Evolutionary conservation across 768 basidiomycete genomes (phyloP).

Genomic region (Solioccasus polychromus): DNA sequence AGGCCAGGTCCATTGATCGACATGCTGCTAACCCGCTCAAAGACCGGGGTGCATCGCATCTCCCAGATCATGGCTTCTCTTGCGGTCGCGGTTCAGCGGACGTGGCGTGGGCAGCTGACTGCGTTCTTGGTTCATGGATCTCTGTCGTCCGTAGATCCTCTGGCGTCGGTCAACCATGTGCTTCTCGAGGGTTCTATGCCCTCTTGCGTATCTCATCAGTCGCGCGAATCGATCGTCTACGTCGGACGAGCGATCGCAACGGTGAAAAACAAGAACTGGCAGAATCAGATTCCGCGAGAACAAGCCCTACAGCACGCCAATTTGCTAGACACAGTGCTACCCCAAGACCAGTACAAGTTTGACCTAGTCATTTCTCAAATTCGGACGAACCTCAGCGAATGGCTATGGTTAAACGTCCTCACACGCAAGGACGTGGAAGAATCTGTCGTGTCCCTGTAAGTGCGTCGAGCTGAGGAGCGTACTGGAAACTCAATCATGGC

Average conservation of each 20-base stretch:
- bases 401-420: slow-evolving; percentile 89
- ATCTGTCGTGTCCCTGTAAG: slow-evolving; percentile 82
- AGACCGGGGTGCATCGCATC: slow-evolving; percentile 77
- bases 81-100: slow-evolving; percentile 71
- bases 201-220: slow-evolving; percentile 66
- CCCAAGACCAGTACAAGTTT: slow-evolving; percentile 74
- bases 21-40: slow-evolving; percentile 65
- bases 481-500: slow-evolving; percentile 3
- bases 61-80: slow-evolving; percentile 68
- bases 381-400: slow-evolving; percentile 82
- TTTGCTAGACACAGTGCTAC: slow-evolving; percentile 63
- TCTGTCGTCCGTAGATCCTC: slow-evolving; percentile 56
- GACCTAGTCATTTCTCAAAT: slow-evolving; percentile 73
- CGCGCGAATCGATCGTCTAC: slow-evolving; percentile 80
- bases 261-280: slow-evolving; percentile 75
- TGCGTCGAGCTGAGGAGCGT: slow-evolving; percentile 5
- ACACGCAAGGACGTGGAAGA: slow-evolving; percentile 81
- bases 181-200: slow-evolving; percentile 71
- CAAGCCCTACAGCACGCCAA: slow-evolving; percentile 64
- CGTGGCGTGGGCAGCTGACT: slow-evolving; percentile 82
- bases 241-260: slow-evolving; percentile 86
- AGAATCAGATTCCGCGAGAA: slow-evolving; percentile 69
- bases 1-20: slow-evolving; percentile 80
- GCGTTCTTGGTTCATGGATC: slow-evolving; percentile 82
- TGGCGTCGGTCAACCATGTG: slow-evolving; percentile 57